Percentiles rank a stretch among this genome's conserved stretches.
Evolutionary conservation across 2,329 filamentous ascomycete species (phyloP).

Genomic region (Phialophora verrucosa): DNA sequence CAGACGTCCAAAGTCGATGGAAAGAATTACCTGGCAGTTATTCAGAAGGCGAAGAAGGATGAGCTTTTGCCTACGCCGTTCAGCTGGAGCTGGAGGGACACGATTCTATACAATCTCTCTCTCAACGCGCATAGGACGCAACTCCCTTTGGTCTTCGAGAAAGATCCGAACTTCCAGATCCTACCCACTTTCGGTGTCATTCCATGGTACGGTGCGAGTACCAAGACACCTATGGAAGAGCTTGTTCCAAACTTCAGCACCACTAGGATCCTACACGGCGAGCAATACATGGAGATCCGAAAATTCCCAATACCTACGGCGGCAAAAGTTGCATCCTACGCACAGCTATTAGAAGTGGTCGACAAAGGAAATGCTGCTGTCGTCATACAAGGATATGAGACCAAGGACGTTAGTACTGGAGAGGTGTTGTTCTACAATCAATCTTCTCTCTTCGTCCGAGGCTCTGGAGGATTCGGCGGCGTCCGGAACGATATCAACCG

Average conservation of each 20-base stretch:
- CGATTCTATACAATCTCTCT: constrained; percentile 94
- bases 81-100: constrained; percentile 81
- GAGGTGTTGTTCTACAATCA: constrained; percentile 98
- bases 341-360: constrained; percentile 84
- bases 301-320: constrained; percentile 89
- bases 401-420: constrained; percentile 79
- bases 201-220: constrained; percentile 81
- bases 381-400: constrained; percentile 78
- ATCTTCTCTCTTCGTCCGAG: constrained; percentile 86
- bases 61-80: constrained; percentile 64
- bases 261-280: constrained; percentile 97
- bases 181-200: constrained; percentile 88
- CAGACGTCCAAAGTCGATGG: too few relatives aligned
- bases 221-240: constrained; percentile 77
- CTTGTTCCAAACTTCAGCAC: constrained; percentile 94
- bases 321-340: constrained; percentile 44
- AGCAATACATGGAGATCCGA: constrained; percentile 93
- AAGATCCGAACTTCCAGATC: constrained; percentile 86
- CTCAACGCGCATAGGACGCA: constrained; percentile 89
- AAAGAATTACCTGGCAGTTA: too few relatives aligned
- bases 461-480: constrained; percentile 87
- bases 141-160: constrained; percentile 85
- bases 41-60: constrained; percentile 66
- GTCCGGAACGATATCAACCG: constrained; percentile 75
- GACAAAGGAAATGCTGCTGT: constrained; percentile 93